Base-by-base conservation (phyloP, 2,329 filamentous ascomycete species). In the Curvularia spicifera region DNA sequence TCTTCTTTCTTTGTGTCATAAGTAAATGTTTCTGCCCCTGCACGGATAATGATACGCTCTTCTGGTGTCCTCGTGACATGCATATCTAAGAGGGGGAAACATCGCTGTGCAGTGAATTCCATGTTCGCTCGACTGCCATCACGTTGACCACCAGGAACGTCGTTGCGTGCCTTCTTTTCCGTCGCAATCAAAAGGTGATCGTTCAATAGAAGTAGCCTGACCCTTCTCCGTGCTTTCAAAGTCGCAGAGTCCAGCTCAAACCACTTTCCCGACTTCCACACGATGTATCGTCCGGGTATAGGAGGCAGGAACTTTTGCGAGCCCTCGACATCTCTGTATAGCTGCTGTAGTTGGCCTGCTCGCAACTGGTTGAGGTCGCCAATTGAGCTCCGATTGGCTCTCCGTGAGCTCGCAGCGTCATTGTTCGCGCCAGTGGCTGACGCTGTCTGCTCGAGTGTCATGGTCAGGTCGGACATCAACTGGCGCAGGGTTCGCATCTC, bases 311-410 rank as follows among this genome's bases (percentile, higher is more conserved):
- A 99, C 76, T 98, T 98, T 72, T 99, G 95, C 9, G 93, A 97
- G 1, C 94, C 94, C 76, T 98, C 95, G n/a, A 99, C 91, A 43
- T 90, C 91, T 80, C 97, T 98, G 87, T 95, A 99, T 45, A 99
- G 81, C 24, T 92, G 89, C 77, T 96, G 87, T 35, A 90, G 75
- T 66, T 90, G 87, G 2, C 84, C 83, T 63, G 83, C 88, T 84
- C 87, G 89, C 77, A 90, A 83, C 33, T 85, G 87, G 69, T 89
- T 87, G 10, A 90, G 78, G 66, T 89, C 89, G 37, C 87, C 87
- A 44, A 99, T 93, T 15, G 93, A 97, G 78, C 91, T 97, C 70
- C 95, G 87, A 78, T 96, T 97, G 59, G 82, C 78, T 61, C 83
- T 82, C 47, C 85, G 79, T 48, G 81, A 80, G 42, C 78, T 75